Evolutionary conservation across 176 grass and related monocot species (phyloP), one percentile per base, ranked within the genome.

Genomic region (Ananas comosus): DNA sequence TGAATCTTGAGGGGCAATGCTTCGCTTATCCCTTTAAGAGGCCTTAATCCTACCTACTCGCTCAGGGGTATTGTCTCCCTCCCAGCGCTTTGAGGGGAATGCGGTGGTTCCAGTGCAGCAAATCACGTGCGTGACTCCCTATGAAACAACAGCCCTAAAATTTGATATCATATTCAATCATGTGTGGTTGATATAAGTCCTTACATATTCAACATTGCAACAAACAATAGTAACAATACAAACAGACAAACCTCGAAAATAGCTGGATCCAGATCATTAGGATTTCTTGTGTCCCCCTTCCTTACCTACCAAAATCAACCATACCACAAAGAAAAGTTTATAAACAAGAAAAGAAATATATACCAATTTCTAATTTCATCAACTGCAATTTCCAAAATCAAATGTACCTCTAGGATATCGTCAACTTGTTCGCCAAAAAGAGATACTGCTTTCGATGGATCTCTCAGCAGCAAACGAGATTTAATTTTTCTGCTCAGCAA

Each of bases 81-180:
- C 83, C 93, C 93, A 96, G 21, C 93, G 88, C 66, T 80, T 96
- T 50, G 93, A 96, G n/a, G 93, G 93, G 75, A 96, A 96, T 83
- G 93, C 89, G 54, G 93, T 96, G 73, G 89, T 96, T 75, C 93
- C 89, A 79, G 89, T 96, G 68, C 81, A 90, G 78, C 93, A 96
- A 67, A 96, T 90, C 61, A 90, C 86, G 79, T 96, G 88, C 2
- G 93, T 92, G 70, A 92, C 93, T 87, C 93, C 93, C 93, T 96
- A 85, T 83, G 81, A 92, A 90, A 92, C 80, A 82, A 85, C 67
- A 82, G 13, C 76, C 85, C 83, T 91, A 96, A 87, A 87, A 69
- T 80, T 89, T 76, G 80, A 80, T 78, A 86, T 88, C 7, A 61
- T 61, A 78, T 83, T 75, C 69, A 78, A 78, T 82, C 51, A 86